Evolutionary conservation across 768 basidiomycete genomes (phyloP).

Genomic region (Podaxis rugospora): DNA sequence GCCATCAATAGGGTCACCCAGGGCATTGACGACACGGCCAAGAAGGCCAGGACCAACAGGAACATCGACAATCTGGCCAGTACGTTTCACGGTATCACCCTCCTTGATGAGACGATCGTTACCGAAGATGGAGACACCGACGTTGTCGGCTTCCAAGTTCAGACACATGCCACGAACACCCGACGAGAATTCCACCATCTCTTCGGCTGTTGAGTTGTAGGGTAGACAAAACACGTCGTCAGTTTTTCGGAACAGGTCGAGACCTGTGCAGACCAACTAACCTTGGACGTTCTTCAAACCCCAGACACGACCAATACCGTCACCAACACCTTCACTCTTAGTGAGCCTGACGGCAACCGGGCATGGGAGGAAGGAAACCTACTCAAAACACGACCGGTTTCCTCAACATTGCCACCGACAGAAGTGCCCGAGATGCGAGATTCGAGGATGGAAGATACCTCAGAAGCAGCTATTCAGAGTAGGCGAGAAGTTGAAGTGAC

Average conservation of each 20-base stretch:
- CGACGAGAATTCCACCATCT: slow-evolving; percentile 99
- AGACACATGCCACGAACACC: slow-evolving; percentile 99
- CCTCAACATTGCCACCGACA: slow-evolving; percentile 92
- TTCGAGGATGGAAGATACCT: slow-evolving; percentile 99
- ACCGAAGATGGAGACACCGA: slow-evolving; percentile 99
- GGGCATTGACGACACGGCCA: slow-evolving; percentile 98
- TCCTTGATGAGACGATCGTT: slow-evolving; percentile 98
- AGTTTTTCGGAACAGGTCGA: slow-evolving; percentile 14
- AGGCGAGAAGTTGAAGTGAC: slow-evolving; percentile 32
- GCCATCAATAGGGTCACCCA: slow-evolving; percentile 99
- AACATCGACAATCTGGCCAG: slow-evolving; percentile 99
- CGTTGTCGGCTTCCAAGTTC: slow-evolving; percentile 99
- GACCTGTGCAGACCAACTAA: slow-evolving; percentile 27
- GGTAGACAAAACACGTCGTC: slow-evolving; percentile 17
- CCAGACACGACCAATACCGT: slow-evolving; percentile 99
- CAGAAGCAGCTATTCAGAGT: slow-evolving; percentile 69
- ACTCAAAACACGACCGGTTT: slow-evolving; percentile 99
- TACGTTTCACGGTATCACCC: slow-evolving; percentile 99
- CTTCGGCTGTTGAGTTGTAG: slow-evolving; percentile 63
- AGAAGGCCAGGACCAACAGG: slow-evolving; percentile 96
- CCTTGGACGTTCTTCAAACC: slow-evolving; percentile 98
- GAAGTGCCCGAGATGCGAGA: slow-evolving; percentile 93
- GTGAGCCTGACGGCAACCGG: slow-evolving; percentile 16
- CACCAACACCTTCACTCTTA: slow-evolving; percentile 79
- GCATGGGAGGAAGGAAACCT: slow-evolving; percentile 27